Evolutionary conservation across 2,329 filamentous ascomycete species (phyloP), one percentile per base, ranked within the genome.

Genomic region (Pseudogymnoascus sp.): DNA sequence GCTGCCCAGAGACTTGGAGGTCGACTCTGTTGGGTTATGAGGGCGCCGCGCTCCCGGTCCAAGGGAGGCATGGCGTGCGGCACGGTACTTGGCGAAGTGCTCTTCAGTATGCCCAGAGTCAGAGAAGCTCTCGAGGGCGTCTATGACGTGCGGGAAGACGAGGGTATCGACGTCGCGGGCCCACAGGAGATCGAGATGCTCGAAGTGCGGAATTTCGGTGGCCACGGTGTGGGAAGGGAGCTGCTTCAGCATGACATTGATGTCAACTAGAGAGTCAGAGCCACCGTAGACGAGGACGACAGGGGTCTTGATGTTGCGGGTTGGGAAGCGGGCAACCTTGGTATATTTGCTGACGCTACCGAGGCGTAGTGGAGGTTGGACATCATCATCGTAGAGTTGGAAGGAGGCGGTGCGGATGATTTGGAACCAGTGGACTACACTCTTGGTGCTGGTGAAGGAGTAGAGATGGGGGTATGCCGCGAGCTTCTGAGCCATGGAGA

Each of bases 391-490:
- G 75, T 93, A 98, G 90, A 99, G 97, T 76, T 99, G 95, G 76
- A 99, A 98, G 25, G 87, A 92, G 71, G 92, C 90, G 72, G 93
- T 97, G 68, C 95, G 89, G 71, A 99, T 99, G 73, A 99, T 97
- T 74, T 99, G 95, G 75, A 99, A 99, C 95, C 95, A 99, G 74
- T 99, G 95, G 0, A 99, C 95, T 7, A 99, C 92, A 19, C 89
- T 93, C 77, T 99, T 99, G 64, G 92, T 96, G 74, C 91, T 96
- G 0, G 93, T 97, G 75, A 93, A 98, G 0, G 93, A 97, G 79
- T 96, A 99, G 0, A 99, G 79, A 78, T 99, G 95, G 8, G 93
- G 89, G 74, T 99, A 99, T 1, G 92, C 92, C 2, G 95, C 95
- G 16, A 99, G 84, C 74, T 99, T 99, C 76, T 99, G 95, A 64